phyloP scores from a whole-genome alignment of 2,329 filamentous ascomycete species.

The Verticillium nubilum region DNA sequence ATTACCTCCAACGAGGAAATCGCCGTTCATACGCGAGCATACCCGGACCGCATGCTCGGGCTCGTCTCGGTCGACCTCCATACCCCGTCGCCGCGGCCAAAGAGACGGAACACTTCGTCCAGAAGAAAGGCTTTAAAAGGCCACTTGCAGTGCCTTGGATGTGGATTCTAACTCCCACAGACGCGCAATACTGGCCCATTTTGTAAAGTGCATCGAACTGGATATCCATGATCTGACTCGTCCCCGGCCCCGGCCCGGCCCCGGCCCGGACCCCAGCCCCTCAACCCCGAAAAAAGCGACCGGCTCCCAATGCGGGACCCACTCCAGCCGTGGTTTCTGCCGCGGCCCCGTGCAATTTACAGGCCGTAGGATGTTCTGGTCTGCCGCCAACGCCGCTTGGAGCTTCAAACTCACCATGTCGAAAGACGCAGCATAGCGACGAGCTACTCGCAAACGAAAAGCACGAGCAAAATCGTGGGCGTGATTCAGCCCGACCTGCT shows the following conservation, averaged over 20 bases:
- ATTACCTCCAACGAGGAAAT: conserved; percentile 9
- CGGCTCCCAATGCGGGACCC: not conserved
- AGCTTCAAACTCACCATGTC: not conserved
- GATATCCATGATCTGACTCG: not conserved
- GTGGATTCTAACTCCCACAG: not conserved
- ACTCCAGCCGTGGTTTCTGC: not conserved
- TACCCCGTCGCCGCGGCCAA: not conserved
- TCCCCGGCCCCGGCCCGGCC: too few relatives aligned
- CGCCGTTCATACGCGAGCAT: conserved; percentile 8
- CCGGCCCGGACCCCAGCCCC: too few relatives aligned
- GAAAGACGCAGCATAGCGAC: too few relatives aligned
- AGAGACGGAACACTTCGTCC: not conserved
- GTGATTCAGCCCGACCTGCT: not conserved
- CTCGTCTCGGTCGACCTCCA: not conserved
- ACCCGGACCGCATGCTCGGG: conserved; percentile 8
- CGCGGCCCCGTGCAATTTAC: not conserved
- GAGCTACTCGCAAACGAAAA: too few relatives aligned
- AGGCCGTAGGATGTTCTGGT: not conserved
- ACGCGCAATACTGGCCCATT: not conserved
- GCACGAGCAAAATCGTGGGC: not conserved
- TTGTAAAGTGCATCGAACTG: not conserved
- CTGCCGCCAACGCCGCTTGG: too few relatives aligned
- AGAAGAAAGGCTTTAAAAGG: not conserved
- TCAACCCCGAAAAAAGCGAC: not conserved
- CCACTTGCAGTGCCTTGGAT: not conserved